These are phyloP conservation scores for Exserohilum rostratum DNA, from an alignment of 2,329 filamentous ascomycete species.

Conservation along the genomic window DNA sequence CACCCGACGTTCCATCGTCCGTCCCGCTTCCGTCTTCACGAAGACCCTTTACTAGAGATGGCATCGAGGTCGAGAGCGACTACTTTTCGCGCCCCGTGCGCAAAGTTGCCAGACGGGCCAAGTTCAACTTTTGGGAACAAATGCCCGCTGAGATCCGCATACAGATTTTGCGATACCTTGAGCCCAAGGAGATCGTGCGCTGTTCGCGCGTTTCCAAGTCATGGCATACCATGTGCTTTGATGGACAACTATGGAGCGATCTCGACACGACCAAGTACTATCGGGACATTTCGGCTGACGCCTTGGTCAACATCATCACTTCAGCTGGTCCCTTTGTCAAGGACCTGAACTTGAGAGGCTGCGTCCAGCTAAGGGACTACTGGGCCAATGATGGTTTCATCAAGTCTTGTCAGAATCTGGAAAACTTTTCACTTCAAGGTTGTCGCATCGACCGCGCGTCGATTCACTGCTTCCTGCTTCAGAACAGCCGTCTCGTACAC, in stretches of 20 bases:
- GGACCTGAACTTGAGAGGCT: constrained; percentile 88
- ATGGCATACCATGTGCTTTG: constrained; percentile 85
- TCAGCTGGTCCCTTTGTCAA: constrained; percentile 88
- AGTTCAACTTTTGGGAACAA: constrained; percentile 75
- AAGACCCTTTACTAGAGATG: constrained; percentile 55
- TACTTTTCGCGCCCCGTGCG: constrained; percentile 54
- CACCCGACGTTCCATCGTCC: constrained; percentile 59
- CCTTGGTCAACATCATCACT: constrained; percentile 82
- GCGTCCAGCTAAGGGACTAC: constrained; percentile 83
- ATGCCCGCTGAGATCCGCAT: constrained; percentile 85
- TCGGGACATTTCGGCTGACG: constrained; percentile 80
- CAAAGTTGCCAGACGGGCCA: constrained; percentile 44
- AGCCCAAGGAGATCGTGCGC: constrained; percentile 79
- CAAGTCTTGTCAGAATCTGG: constrained; percentile 84
- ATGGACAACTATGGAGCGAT: constrained; percentile 89
- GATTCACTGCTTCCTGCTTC: constrained; percentile 78
- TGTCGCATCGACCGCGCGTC: constrained; percentile 81
- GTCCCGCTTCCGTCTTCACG: constrained; percentile 70
- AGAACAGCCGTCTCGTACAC: constrained; percentile 78
- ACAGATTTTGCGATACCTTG: constrained; percentile 75
- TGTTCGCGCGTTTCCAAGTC: constrained; percentile 76
- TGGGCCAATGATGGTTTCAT: constrained; percentile 78
- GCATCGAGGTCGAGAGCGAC: constrained; percentile 50
- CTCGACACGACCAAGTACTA: constrained; percentile 88
- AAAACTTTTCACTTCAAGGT: constrained; percentile 86